Conservation (phyloP, 306 rosid species). For the Malus sylvestris region DNA sequence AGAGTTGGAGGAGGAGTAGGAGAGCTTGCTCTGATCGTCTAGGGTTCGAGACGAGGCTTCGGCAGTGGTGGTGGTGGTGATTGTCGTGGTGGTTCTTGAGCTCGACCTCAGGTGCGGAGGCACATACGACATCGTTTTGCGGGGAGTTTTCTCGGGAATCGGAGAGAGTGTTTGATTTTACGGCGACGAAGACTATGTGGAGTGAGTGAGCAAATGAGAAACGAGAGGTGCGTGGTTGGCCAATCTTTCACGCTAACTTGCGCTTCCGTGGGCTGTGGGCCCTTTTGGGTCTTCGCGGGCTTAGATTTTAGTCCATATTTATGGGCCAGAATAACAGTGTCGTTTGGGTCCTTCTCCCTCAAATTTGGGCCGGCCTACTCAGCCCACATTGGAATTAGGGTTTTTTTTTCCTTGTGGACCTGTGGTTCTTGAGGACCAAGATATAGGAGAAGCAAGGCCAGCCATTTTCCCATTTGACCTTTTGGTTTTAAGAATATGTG, state of each 20-base stretch:
- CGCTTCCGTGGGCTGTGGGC: background rate
- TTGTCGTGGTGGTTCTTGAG: slow-evolving; percentile 44
- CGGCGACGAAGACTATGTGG: background rate
- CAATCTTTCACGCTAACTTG: background rate
- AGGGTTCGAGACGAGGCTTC: slow-evolving; percentile 31
- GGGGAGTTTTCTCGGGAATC: background rate
- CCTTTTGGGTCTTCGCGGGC: background rate
- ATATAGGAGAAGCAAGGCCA: too few species aligned
- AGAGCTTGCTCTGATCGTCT: slow-evolving; percentile 42
- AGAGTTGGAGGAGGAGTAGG: slow-evolving; percentile 32
- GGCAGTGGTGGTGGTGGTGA: slow-evolving; percentile 12
- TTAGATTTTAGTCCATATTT: too few species aligned
- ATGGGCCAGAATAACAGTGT: background rate
- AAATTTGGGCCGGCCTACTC: background rate
- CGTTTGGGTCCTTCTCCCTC: background rate
- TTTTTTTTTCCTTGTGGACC: background rate
- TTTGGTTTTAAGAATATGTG: background rate
- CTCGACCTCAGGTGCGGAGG: slow-evolving; percentile 69
- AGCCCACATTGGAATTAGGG: background rate
- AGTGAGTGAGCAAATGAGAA: background rate
- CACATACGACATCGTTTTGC: slow-evolving; percentile 72
- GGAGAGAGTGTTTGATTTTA: background rate
- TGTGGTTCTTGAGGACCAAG: background rate
- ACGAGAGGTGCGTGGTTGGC: slow-evolving; percentile 7
- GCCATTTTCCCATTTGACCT: background rate